phyloP scores from a whole-genome alignment of 179 eudicot genomes.

The Monotropa hypopitys region DNA sequence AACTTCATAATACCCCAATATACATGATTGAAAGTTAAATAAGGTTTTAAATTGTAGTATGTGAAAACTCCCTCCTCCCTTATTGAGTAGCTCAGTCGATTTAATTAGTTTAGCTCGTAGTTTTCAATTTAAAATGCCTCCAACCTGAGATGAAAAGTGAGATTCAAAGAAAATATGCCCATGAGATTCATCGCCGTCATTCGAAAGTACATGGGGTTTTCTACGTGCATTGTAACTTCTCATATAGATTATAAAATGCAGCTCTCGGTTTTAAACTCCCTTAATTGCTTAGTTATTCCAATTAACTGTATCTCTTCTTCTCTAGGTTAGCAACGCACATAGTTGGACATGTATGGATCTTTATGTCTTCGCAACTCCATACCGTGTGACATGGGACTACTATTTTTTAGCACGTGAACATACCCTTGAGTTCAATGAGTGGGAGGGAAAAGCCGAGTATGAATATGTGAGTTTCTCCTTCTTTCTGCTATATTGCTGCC shows the following conservation, averaged over 20 bases:
- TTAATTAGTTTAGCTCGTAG: too few species aligned
- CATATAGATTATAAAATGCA: background rate
- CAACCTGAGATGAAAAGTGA: too few species aligned
- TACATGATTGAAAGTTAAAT: too few species aligned
- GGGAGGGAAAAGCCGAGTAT: conserved; percentile 78
- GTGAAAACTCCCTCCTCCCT: too few species aligned
- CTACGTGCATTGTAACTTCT: background rate
- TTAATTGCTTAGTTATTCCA: background rate
- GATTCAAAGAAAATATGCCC: too few species aligned
- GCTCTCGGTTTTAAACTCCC: background rate
- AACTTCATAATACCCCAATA: too few species aligned
- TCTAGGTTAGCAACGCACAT: conserved; percentile 71
- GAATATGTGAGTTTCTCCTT: conserved; percentile 63
- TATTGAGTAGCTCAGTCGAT: too few species aligned
- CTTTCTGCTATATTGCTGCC: background rate
- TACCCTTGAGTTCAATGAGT: conserved; percentile 65
- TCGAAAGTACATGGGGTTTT: background rate
- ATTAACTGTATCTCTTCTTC: conserved; percentile 7
- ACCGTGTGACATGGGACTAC: conserved; percentile 97
- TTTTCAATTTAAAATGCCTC: too few species aligned
- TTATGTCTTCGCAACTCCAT: conserved; percentile 92
- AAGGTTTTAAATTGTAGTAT: too few species aligned
- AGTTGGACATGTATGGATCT: conserved; percentile 98
- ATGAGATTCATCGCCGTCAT: too few species aligned
- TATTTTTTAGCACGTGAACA: conserved; percentile 73